These are phyloP conservation scores for Moelleriella libera DNA, from an alignment of 2,329 filamentous ascomycete genomes.

Conservation along the genomic window DNA sequence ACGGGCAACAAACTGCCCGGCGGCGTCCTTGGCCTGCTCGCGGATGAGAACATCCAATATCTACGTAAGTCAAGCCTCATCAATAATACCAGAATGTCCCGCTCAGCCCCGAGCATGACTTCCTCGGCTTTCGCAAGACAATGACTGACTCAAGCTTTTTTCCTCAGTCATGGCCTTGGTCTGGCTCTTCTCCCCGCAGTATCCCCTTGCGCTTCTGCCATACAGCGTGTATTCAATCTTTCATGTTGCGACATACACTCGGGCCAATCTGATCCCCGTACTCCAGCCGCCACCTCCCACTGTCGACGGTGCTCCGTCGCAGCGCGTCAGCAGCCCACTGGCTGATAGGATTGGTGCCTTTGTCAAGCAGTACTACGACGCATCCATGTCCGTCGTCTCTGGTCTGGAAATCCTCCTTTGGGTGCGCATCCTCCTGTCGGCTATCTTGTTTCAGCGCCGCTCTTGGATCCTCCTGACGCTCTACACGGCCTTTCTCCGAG, in stretches of 20 bases:
- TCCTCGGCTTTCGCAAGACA: not conserved
- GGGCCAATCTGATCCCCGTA: constrained; percentile 83
- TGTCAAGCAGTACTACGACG: constrained; percentile 96
- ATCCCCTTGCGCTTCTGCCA: constrained; percentile 78
- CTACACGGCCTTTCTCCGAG: constrained; percentile 88
- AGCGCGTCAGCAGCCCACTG: constrained; percentile 40
- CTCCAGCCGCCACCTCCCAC: constrained; percentile 53
- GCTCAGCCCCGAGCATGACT: no score
- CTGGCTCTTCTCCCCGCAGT: constrained; percentile 86
- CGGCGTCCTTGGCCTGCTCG: constrained; percentile 51
- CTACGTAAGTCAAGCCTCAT: constrained; percentile 48
- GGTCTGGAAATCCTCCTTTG: constrained; percentile 78
- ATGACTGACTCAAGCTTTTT: not conserved
- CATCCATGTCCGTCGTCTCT: constrained; percentile 87
- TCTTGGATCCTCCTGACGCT: constrained; percentile 77
- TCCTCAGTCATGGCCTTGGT: constrained; percentile 73
- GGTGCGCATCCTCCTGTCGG: constrained; percentile 67
- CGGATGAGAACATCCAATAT: constrained; percentile 97
- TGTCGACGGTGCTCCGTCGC: constrained; percentile 42
- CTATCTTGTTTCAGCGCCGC: constrained; percentile 75
- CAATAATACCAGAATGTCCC: not conserved
- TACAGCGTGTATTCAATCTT: constrained; percentile 97
- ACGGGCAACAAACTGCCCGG: constrained; percentile 47
- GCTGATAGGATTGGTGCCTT: constrained; percentile 81
- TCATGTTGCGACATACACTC: constrained; percentile 94